Percentiles rank a stretch among this genome's conserved stretches.
Evolutionary conservation across 345 rosid species (phyloP).

Genomic region (Eucalyptus pauciflora): DNA sequence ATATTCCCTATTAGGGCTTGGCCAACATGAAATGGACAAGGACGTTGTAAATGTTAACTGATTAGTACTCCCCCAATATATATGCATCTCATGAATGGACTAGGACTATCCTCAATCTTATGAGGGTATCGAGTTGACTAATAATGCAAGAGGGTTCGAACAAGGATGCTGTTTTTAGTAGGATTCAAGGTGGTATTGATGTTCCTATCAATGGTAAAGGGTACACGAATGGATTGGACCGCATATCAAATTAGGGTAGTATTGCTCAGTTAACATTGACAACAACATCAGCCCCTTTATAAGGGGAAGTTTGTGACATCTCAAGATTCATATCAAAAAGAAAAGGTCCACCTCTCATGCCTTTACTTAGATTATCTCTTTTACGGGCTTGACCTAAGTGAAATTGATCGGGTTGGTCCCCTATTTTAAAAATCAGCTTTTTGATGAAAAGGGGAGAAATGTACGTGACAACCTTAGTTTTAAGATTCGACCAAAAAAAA

Average conservation of each 20-base stretch:
- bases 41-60: background rate
- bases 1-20: background rate
- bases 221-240: background rate
- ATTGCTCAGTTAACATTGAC: background rate
- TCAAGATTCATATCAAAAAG: background rate
- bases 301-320: background rate
- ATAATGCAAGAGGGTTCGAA: background rate
- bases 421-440: background rate
- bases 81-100: background rate
- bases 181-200: background rate
- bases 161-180: background rate
- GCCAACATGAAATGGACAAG: background rate
- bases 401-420: background rate
- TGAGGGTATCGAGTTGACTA: background rate
- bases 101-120: background rate
- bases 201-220: background rate
- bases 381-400: background rate
- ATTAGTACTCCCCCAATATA: background rate
- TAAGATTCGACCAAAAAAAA: too few relatives aligned
- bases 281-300: accelerated
- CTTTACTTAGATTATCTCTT: background rate
- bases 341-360: background rate
- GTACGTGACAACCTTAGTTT: background rate
- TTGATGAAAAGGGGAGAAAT: background rate
- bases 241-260: background rate